Percentiles rank a stretch among this genome's conserved stretches.
Evolutionary conservation across 176 grass and related monocot genomes (phyloP).

Genomic region (Zoysia japonica): DNA sequence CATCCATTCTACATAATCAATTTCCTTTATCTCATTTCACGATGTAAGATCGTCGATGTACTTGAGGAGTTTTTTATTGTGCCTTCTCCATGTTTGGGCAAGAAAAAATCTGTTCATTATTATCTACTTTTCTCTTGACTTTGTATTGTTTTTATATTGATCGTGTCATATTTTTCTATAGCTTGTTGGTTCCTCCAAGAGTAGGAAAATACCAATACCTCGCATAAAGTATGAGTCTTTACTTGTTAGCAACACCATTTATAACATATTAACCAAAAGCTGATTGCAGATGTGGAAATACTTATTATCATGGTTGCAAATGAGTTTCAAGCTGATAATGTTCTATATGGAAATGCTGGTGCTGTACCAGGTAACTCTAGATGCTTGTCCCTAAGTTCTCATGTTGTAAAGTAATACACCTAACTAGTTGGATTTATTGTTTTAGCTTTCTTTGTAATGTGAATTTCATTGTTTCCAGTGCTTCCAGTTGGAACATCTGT

Average conservation of each 20-base stretch:
- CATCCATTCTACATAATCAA: background rate
- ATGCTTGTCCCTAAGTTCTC: slow-evolving; percentile 23
- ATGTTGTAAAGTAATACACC: slow-evolving; percentile 4
- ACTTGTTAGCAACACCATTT: slow-evolving; percentile 9
- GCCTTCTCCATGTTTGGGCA: background rate
- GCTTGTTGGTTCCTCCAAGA: background rate
- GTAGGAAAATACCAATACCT: background rate
- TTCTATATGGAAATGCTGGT: slow-evolving; percentile 78
- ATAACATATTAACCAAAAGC: slow-evolving; percentile 21
- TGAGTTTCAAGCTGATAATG: slow-evolving; percentile 96
- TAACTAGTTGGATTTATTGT: slow-evolving; percentile 17
- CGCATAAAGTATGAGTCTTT: background rate
- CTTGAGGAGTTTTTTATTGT: background rate
- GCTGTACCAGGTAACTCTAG: slow-evolving; percentile 70
- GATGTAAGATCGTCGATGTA: background rate
- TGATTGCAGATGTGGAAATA: slow-evolving; percentile 79
- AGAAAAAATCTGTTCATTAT: background rate
- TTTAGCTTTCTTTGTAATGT: slow-evolving; percentile 20
- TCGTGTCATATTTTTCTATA: background rate
- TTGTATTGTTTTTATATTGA: background rate
- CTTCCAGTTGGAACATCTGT: slow-evolving; percentile 72
- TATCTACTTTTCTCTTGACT: background rate
- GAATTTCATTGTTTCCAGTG: slow-evolving; percentile 47
- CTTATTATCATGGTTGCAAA: slow-evolving; percentile 98
- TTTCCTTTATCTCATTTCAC: background rate